Evolutionary conservation across 306 rosid genomes (phyloP), one percentile per base, ranked within the genome.

Genomic region (Glycine soja): DNA sequence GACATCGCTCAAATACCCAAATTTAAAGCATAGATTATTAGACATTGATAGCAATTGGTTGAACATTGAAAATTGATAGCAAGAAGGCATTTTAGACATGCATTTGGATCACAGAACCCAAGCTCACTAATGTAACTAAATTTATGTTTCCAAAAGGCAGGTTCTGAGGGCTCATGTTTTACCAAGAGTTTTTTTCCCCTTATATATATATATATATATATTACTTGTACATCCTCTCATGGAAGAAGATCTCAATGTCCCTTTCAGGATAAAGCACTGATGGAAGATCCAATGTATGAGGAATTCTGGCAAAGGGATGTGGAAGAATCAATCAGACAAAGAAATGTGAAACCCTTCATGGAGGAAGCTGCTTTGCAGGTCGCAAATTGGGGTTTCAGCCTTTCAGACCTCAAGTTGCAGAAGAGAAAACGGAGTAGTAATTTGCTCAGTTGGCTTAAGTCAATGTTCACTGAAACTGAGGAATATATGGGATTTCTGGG

Each of bases 261-360:
- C 72, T 83, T 63, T 64, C 88, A 95, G 99, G 99, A 95, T 76
- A 95, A 84, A 84, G 98, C 98, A 69, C 82, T 95, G 76, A 82
- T 93, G 74, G 99, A 95, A 87, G 98, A 93, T 81, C 99, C 99
- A 63, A 82, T 95, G 78, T 83, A 93, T 73, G 99, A 95, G 88
- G 98, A 89, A 79, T 93, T 95, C 85, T 95, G 99, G 99, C 99
- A 93, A 86, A 91, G 98, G 90, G 97, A 91, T 52, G 94, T 91
- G 66, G 99, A 95, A 89, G 99, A 95, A 89, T 93, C 99, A 42
- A 91, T 88, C 80, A 89, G 99, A 87, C 99, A 91, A 77, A 92
- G 96, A 70, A 88, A 74, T 81, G 77, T 62, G 34, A 87, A 87
- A 84, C 97, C 99, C 56, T 93, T 95, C 65, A 85, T 93, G 79